phyloP scores from a whole-genome alignment of 1,284 basidiomycete species.

The Pseudozyma sp. region DNA sequence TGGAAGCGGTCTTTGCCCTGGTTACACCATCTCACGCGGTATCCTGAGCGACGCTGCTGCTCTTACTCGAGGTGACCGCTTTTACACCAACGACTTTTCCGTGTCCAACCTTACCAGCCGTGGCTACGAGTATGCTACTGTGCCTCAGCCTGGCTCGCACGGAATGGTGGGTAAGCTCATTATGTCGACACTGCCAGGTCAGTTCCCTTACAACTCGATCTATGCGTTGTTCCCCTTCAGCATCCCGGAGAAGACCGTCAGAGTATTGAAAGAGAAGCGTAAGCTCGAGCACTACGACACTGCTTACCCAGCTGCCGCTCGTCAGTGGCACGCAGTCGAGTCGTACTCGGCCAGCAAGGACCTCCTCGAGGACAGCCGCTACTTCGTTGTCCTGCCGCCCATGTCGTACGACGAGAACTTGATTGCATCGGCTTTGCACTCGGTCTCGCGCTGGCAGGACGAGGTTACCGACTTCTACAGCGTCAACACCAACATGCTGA shows the following conservation, averaged over 20 bases:
- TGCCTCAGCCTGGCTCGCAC: slow-evolving; percentile 37
- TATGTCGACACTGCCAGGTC: slow-evolving; percentile 46
- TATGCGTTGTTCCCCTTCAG: slow-evolving; percentile 75
- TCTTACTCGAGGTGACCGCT: slow-evolving; percentile 83
- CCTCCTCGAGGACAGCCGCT: slow-evolving; percentile 38
- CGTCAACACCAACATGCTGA: slow-evolving; percentile 17
- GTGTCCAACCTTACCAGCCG: slow-evolving; percentile 78
- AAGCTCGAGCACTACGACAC: slow-evolving; percentile 72
- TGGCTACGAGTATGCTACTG: slow-evolving; percentile 51
- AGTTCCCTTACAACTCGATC: slow-evolving; percentile 49
- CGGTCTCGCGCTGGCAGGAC: slow-evolving; percentile 41
- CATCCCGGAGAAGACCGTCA: slow-evolving; percentile 72
- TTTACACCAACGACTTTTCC: slow-evolving; percentile 84
- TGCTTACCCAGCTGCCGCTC: slow-evolving; percentile 33
- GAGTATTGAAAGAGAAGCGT: slow-evolving; percentile 76
- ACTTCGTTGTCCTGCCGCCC: slow-evolving; percentile 36
- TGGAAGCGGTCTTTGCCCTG: slow-evolving; percentile 80
- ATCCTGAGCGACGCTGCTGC: slow-evolving; percentile 89
- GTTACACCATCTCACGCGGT: slow-evolving; percentile 85
- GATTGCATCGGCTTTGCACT: slow-evolving; percentile 38
- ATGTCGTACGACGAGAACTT: slow-evolving; percentile 39
- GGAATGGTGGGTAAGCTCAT: slow-evolving; percentile 52
- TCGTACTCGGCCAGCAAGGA: slow-evolving; percentile 45
- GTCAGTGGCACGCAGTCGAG: slow-evolving; percentile 37
- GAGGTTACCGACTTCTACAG: slow-evolving; percentile 35